Percentiles rank a stretch among this genome's conserved stretches.
These are phyloP conservation scores for Gonapodya prolifera DNA, from an alignment of 192 early-diverging fungal species.

Conservation along the genomic window DNA sequence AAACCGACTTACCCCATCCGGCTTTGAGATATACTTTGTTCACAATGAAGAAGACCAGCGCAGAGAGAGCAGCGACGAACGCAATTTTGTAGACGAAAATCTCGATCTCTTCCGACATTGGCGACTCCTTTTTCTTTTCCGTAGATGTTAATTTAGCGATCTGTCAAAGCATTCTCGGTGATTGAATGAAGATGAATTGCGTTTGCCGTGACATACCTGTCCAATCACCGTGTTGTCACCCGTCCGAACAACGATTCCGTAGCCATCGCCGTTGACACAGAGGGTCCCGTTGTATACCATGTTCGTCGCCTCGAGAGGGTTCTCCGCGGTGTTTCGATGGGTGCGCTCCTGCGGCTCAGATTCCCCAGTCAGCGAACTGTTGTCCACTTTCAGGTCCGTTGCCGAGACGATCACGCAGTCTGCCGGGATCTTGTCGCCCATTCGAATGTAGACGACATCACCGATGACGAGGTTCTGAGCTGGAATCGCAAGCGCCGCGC, in stretches of 20 bases:
- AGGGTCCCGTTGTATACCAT: conserved; percentile 83
- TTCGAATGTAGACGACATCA: conserved; percentile 75
- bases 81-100: conserved; percentile 78
- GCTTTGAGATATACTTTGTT: conserved; percentile 40
- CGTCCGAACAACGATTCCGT: conserved; percentile 83
- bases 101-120: conserved; percentile 63
- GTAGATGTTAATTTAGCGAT: conserved; percentile 74
- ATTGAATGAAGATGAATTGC: too few species aligned
- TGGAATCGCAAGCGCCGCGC: conserved; percentile 46
- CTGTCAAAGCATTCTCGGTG: too few species aligned
- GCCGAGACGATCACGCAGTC: conserved; percentile 69
- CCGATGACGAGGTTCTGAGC: conserved; percentile 71
- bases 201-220: conserved; percentile 29
- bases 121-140: conserved; percentile 61
- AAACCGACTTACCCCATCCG: conserved; percentile 16
- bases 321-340: conserved; percentile 48
- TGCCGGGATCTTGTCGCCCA: conserved; percentile 92
- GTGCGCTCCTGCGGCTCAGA: conserved; percentile 81
- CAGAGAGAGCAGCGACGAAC: conserved; percentile 56
- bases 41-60: conserved; percentile 72
- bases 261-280: conserved; percentile 68
- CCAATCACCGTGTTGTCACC: conserved; percentile 91
- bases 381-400: conserved; percentile 89
- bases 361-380: conserved; percentile 92
- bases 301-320: conserved; percentile 85